Base-by-base conservation (phyloP, 768 basidiomycete species). In the Mycena rosella region DNA sequence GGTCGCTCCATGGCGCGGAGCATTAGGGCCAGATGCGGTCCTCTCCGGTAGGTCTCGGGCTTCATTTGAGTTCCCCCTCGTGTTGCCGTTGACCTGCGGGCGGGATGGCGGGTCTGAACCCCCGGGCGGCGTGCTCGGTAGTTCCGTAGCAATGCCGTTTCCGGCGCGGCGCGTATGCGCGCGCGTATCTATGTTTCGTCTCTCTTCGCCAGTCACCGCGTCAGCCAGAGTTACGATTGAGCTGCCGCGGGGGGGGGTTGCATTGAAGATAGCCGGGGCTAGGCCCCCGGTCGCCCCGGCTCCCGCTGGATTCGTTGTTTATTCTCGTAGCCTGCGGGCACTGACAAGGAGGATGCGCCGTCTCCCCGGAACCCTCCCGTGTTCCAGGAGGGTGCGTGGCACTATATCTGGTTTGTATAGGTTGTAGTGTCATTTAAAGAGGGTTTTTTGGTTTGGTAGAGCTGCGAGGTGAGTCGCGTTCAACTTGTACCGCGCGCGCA, bases 261-360 rank as follows among this genome's bases (percentile, higher is more conserved):
- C 58, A 22, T 24, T 47, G 58, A 53, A 47, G 22, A 36, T 45
- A 47, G 20, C 32, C 58, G n/a, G n/a, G n/a, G n/a, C n/a, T n/a
- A n/a, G n/a, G n/a, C n/a, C n/a, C n/a, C n/a, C n/a, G n/a, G n/a
- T n/a, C n/a, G n/a, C n/a, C n/a, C n/a, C n/a, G n/a, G n/a, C n/a
- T n/a, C n/a, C n/a, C n/a, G n/a, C n/a, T 60, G 58, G 29, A 22
- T 60, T 60, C 58, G 26, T 11, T 38, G 34, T 60, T 60, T 48
- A 26, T n/a, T 49, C 58, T 60, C 58, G 58, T 45, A 60, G 45
- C 52, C 52, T 18, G 52, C 52, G 52, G 52, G 52, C 52, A 53
- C 52, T 53, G 52, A 53, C 52, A 32, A 53, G 52, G 52, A 36
- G 52, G 52, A 53, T 32, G 52, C 52, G 22, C 52, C 52, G 29